Percentiles rank a stretch among this genome's conserved stretches.
These are phyloP conservation scores for Erodium moschatum DNA, from an alignment of 441 rosid genomes.

Conservation along the genomic window DNA sequence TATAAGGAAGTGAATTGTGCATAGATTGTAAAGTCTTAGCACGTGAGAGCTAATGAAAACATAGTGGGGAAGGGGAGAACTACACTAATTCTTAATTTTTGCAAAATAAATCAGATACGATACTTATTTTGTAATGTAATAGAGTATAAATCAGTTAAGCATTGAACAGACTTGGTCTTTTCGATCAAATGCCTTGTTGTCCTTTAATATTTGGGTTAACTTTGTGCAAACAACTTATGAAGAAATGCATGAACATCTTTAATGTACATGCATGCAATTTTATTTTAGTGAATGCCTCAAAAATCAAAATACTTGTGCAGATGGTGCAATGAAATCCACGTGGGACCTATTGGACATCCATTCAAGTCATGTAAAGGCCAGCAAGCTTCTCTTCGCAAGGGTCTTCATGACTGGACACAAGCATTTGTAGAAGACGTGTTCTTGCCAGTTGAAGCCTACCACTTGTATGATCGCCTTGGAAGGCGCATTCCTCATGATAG, in stretches of 20 bases:
- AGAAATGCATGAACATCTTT: too few species aligned
- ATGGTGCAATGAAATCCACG: constrained; percentile 82
- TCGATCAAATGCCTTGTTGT: not conserved
- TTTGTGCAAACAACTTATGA: too few species aligned
- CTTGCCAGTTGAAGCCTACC: constrained; percentile 64
- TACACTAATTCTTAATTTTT: not conserved
- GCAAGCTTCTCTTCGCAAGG: constrained; percentile 52
- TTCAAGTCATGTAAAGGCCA: constrained; percentile 88
- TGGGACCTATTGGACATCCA: constrained; percentile 79
- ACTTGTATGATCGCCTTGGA: constrained; percentile 67
- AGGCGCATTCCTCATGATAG: constrained; percentile 71
- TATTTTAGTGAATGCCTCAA: not conserved
- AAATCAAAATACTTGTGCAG: constrained; percentile 34
- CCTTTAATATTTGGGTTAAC: not conserved
- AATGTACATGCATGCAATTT: not conserved
- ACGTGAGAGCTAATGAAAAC: not conserved
- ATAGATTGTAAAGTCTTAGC: not conserved
- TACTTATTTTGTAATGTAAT: not conserved
- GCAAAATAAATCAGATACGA: not conserved
- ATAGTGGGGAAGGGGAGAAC: not conserved
- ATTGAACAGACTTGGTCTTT: not conserved
- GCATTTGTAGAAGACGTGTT: constrained; percentile 60
- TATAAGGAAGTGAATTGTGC: too few species aligned
- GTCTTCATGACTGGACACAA: constrained; percentile 71
- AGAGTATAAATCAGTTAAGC: not conserved